phyloP scores from a whole-genome alignment of 352 stramenopile genomes.

The Blastocystis sp. region DNA sequence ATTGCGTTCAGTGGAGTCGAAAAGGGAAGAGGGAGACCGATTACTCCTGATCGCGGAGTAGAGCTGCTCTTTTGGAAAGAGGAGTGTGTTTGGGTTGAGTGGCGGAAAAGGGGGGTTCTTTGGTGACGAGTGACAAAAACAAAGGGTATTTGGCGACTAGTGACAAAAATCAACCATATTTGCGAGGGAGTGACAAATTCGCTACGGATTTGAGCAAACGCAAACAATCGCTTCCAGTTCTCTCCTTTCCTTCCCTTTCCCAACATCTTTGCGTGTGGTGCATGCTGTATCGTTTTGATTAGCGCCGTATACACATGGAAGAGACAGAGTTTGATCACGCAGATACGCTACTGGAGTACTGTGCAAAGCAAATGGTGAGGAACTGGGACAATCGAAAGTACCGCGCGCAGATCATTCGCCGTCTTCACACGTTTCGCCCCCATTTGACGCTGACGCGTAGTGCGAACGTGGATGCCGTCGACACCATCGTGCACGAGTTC shows the following conservation, averaged over 20 bases:
- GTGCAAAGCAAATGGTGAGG: slow-evolving; percentile 33
- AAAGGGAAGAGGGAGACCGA: background rate
- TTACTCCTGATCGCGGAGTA: too few relatives aligned
- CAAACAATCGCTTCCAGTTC: background rate
- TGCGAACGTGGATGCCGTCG: slow-evolving; percentile 49
- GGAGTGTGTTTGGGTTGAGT: too few relatives aligned
- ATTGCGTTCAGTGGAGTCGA: background rate
- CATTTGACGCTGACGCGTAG: slow-evolving; percentile 12
- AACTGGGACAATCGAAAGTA: slow-evolving; percentile 67
- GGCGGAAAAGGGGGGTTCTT: too few relatives aligned
- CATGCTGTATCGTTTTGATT: background rate
- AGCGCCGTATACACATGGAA: background rate
- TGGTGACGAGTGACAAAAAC: too few relatives aligned
- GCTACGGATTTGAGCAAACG: too few relatives aligned
- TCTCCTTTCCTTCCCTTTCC: background rate
- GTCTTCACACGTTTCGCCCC: background rate
- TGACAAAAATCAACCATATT: too few relatives aligned
- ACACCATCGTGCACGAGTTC: slow-evolving; percentile 42
- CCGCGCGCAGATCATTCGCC: background rate
- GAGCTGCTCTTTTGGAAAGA: too few relatives aligned
- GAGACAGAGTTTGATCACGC: background rate
- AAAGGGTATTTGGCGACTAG: too few relatives aligned
- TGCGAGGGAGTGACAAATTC: too few relatives aligned
- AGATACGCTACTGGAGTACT: slow-evolving; percentile 60
- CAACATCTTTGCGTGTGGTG: too few relatives aligned